Evolutionary conservation across 2,329 filamentous ascomycete genomes (phyloP), one percentile per base, ranked within the genome.

Genomic region (Capronia americana): DNA sequence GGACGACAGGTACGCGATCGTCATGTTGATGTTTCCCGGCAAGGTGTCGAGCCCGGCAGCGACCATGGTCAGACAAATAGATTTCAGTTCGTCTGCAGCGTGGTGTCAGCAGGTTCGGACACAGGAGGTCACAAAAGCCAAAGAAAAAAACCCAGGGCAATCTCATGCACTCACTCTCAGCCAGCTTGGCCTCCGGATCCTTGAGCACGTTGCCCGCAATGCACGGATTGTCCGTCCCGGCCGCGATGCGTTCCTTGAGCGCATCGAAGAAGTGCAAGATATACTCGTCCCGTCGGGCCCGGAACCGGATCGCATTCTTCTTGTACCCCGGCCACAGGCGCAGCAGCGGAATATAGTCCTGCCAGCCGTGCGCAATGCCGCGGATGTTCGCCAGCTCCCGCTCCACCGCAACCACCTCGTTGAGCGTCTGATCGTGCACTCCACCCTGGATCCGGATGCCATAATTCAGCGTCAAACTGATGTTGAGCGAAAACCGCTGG

Each of bases 41-140:
- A 94, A 88, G 0, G 91, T 94, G 74, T 94, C 91, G 14, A 94
- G 84, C 20, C 91, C 91, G 0, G 90, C 91, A 0, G 88, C 90
- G 0, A 93, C 88, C 86, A 93, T 92, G 26, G 90, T 92, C 23
- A 94, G 79, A 75, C 91, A 92, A 70, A 94, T 92, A 2, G 90
- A 91, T 77, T 90, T 92, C 53, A 93, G 83, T 76, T 93, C 91
- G n/a, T 86, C 89, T 90, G 48, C 23, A 17, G 14, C 20, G 17
- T 46, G 11, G 10, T 26, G 1, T n/a, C 14, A 12, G 8, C 48
- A 24, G 10, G 48, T 20, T 14, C 32, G 11, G 17, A 44, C 14
- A n/a, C 38, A 44, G 17, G 17, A n/a, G n/a, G n/a, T n/a, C n/a
- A 3, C 38, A 44, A n/a, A 3, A 44, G 38, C n/a, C 14, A 10